Evolutionary conservation across 2,329 filamentous ascomycete genomes (phyloP), one percentile per base, ranked within the genome.

Genomic region (Dothistroma septosporum): DNA sequence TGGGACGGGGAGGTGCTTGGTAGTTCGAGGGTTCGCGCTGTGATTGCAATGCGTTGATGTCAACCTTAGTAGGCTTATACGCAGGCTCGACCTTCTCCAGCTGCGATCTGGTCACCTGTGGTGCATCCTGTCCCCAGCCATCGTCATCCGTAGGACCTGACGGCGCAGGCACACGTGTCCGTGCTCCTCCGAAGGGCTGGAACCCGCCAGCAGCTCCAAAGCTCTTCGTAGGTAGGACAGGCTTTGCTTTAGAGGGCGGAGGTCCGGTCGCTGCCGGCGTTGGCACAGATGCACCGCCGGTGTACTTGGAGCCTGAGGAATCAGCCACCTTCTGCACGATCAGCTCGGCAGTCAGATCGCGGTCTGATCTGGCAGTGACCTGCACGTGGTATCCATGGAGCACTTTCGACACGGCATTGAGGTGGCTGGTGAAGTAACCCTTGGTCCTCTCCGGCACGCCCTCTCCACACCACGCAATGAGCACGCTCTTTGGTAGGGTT

Each of bases 361-460:
- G 85, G 64, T 96, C 91, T 64, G 92, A 95, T 63, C 94, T 90
- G 62, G 94, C 94, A 56, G 92, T 97, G 70, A 99, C 90, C 79
- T 99, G 93, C 61, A 99, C 92, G 75, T 99, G 94, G 76, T 97
- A 99, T 67, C 94, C 87, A 79, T 97, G 92, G 47, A 99, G 85
- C 68, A 97, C 83, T 78, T 96, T 97, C 64, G 92, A 87, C 41
- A 97, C 92, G 53, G 91, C 88, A 62, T 89, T 87, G 53, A 94
- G 81, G 77, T 99, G 93, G 78, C 92, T 97, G 67, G 91, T 96
- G 75, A 99, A 99, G 78, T 97, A 97, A 66, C 94, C 94, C 79
- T 97, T 99, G 63, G 93, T 97, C 71, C 93, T 84, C 78, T 99
- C 94, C n/a, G 94, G 94, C 16, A 99, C 94, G 69, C 94, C 94